These are phyloP conservation scores for Amoebophrya sp. DNA, from an alignment of 169 alveolate genomes.

Conservation along the genomic window DNA sequence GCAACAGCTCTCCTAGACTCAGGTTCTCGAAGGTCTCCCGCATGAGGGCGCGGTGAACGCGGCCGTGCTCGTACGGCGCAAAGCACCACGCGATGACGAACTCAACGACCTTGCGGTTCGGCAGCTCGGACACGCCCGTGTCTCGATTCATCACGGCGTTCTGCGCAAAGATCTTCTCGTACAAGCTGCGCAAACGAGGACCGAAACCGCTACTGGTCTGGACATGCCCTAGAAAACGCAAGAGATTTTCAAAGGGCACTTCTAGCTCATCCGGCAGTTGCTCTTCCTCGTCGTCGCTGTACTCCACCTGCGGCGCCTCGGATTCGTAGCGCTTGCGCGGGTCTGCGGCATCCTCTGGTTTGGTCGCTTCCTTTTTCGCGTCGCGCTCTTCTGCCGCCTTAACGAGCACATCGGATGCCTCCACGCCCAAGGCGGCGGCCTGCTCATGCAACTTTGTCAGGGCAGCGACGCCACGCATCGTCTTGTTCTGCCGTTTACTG, in stretches of 20 bases:
- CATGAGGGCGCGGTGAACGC: background rate
- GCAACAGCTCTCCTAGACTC: background rate
- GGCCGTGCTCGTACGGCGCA: background rate
- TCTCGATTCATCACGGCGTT: background rate
- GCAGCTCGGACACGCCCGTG: background rate
- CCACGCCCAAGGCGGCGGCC: too few species aligned
- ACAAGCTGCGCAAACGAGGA: background rate
- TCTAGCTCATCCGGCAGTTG: background rate
- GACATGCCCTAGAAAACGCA: background rate
- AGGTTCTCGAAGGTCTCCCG: background rate
- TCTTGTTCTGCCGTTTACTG: too few species aligned
- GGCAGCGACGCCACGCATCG: too few species aligned
- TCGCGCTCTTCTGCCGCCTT: too few species aligned
- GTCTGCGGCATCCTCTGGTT: background rate
- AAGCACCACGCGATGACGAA: background rate
- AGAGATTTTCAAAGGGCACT: background rate
- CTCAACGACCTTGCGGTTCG: background rate
- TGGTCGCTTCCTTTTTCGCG: background rate
- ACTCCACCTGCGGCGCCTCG: background rate
- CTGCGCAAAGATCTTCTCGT: background rate
- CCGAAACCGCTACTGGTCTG: background rate
- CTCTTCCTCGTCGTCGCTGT: background rate
- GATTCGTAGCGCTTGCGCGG: background rate
- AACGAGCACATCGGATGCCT: too few species aligned
- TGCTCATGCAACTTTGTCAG: too few species aligned